Evolutionary conservation across 2,329 filamentous ascomycete species (phyloP).

Genomic region (Volutella citrinella): DNA sequence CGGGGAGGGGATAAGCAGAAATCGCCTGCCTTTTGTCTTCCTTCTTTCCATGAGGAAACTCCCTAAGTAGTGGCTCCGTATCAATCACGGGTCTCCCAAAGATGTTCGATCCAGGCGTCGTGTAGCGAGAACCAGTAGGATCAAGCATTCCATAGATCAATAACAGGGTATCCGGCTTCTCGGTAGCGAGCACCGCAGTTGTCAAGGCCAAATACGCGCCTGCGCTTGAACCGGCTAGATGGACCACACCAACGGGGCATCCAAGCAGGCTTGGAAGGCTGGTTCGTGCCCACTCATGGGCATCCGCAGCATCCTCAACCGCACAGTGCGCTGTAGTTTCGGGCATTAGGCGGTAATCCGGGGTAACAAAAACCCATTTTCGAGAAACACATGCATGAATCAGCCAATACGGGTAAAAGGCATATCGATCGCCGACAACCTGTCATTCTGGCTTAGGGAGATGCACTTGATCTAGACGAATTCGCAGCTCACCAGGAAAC

Average conservation of each 20-base stretch:
- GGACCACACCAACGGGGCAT: conserved; percentile 8
- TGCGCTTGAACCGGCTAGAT: conserved; percentile 19
- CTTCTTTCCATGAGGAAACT: conserved; percentile 7
- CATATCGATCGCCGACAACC: conserved; percentile 20
- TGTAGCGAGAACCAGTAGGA: conserved; percentile 9
- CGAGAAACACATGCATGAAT: conserved; percentile 14
- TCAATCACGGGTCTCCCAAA: conserved; percentile 12
- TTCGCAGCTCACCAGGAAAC: conserved; percentile 12
- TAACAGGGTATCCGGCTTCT: conserved; percentile 12
- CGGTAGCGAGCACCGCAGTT: conserved; percentile 1
- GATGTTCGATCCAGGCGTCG: conserved; percentile 12
- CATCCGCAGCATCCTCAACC: conserved; percentile 15
- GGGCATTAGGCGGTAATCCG: conserved; percentile 20
- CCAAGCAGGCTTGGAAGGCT: conserved; percentile 7
- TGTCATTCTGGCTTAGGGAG: background rate
- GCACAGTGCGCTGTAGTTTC: conserved; percentile 18
- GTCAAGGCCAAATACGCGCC: conserved; percentile 18
- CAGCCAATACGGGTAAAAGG: conserved; percentile 19
- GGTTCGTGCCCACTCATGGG: conserved; percentile 17
- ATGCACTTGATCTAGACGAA: fast-evolving
- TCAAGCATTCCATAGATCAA: conserved; percentile 20
- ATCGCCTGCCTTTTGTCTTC: conserved; percentile 10
- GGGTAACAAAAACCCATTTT: conserved; percentile 22
- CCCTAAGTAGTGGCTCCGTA: conserved; percentile 4
- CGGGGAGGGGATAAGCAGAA: conserved; percentile 4